Percentiles rank a stretch among this genome's conserved stretches.
Conservation (phyloP, 1,284 basidiomycete species). For the Microbotryum scabiosae region DNA sequence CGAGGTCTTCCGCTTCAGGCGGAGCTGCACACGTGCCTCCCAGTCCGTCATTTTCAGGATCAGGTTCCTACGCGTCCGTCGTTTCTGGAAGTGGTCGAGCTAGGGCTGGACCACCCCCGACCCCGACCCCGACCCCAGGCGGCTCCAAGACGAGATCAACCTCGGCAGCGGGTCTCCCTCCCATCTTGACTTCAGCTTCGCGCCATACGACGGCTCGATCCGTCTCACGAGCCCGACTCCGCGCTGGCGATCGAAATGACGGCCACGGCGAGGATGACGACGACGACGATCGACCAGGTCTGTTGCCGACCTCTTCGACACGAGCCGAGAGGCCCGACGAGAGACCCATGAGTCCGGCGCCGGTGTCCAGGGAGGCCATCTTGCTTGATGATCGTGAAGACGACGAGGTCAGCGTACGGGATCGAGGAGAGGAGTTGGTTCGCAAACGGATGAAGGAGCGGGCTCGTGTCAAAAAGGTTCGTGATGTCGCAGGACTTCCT, state of each 20-base stretch:
- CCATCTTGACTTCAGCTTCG: too few relatives aligned
- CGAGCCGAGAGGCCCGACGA: background rate
- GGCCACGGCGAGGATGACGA: background rate
- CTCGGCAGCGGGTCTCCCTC: too few relatives aligned
- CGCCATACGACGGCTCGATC: background rate
- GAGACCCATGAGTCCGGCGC: background rate
- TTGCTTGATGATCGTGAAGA: slow-evolving; percentile 37
- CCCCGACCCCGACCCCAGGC: too few relatives aligned
- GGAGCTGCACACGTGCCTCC: too few relatives aligned
- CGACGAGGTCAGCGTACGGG: slow-evolving; percentile 45
- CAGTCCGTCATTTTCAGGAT: too few relatives aligned
- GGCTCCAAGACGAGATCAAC: too few relatives aligned
- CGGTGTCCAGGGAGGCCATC: background rate
- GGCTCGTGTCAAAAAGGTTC: slow-evolving; percentile 34
- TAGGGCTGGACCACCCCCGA: too few relatives aligned
- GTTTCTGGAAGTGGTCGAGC: too few relatives aligned
- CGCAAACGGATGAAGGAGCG: slow-evolving; percentile 47
- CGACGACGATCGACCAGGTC: background rate
- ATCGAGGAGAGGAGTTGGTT: slow-evolving; percentile 51
- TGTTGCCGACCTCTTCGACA: background rate
- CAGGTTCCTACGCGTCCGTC: too few relatives aligned
- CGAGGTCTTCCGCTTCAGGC: too few relatives aligned
- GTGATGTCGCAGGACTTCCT: background rate
- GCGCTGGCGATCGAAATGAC: background rate
- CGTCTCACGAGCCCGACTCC: background rate